These are phyloP conservation scores for Rhododendron griersonianum DNA, from an alignment of 148 eudicot species.

Conservation along the genomic window DNA sequence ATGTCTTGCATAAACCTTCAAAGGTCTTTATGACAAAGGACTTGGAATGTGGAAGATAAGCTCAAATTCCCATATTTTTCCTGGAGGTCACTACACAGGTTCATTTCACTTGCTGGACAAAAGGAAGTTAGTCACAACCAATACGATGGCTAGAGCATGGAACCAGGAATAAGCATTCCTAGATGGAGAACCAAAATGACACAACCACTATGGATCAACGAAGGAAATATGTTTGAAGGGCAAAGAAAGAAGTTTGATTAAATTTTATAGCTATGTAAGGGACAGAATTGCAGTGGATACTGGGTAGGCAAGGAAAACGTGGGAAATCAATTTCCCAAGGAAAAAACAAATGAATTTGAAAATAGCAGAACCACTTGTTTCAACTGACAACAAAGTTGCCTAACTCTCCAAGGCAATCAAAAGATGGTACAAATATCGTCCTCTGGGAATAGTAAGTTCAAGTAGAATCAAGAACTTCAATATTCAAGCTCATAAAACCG, in stretches of 20 bases:
- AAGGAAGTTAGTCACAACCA: background rate
- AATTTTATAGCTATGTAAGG: background rate
- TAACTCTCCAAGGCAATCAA: background rate
- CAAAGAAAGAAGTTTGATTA: background rate
- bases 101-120: background rate
- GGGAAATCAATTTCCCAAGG: background rate
- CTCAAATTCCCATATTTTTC: too few relatives aligned
- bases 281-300: background rate
- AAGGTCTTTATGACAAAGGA: background rate
- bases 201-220: background rate
- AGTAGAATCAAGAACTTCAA: background rate
- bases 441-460: background rate
- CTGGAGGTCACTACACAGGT: too few relatives aligned
- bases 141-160: background rate
- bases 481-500: background rate
- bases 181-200: background rate
- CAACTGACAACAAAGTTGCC: background rate
- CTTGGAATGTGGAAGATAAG: background rate
- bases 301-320: background rate
- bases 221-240: background rate
- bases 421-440: background rate
- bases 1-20: background rate
- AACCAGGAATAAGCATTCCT: background rate
- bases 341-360: background rate
- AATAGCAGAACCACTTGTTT: background rate